Percentiles rank a stretch among this genome's conserved stretches.
Conservation (phyloP, 2,329 filamentous ascomycete genomes). For the Hymenoscyphus repandus region DNA sequence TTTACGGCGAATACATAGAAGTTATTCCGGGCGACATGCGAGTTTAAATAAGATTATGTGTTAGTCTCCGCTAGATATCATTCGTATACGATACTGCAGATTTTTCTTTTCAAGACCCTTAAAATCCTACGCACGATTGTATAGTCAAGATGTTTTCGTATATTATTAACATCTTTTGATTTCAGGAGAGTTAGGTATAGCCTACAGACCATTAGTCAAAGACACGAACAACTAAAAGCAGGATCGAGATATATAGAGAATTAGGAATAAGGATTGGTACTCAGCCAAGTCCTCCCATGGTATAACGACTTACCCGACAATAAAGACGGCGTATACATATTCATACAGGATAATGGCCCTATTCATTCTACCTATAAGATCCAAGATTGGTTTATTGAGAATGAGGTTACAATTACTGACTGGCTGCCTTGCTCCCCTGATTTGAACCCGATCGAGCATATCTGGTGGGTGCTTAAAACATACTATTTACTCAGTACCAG, state of each 20-base stretch:
- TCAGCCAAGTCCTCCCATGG: no score
- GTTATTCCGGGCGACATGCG: slow-evolving; percentile 81
- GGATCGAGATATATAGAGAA: slow-evolving; percentile 88
- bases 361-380: slow-evolving; percentile 14
- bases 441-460: slow-evolving; percentile 7
- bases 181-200: slow-evolving; percentile 84
- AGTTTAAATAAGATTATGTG: slow-evolving; percentile 94
- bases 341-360: slow-evolving; percentile 17
- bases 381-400: slow-evolving; percentile 14
- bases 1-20: slow-evolving; percentile 79
- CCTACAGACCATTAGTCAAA: slow-evolving; percentile 93
- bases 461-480: slow-evolving; percentile 1
- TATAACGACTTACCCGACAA: no score
- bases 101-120: slow-evolving; percentile 88
- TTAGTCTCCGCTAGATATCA: slow-evolving; percentile 73
- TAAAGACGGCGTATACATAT: no score
- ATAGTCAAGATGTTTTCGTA: slow-evolving; percentile 95
- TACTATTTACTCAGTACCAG: not conserved
- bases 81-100: slow-evolving; percentile 87
- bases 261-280: no score
- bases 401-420: not conserved
- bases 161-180: slow-evolving; percentile 97
- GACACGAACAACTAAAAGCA: slow-evolving; percentile 75
- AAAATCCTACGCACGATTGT: slow-evolving; percentile 83
- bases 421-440: slow-evolving; percentile 7